phyloP scores from a whole-genome alignment of 208 protist genomes.

The Trypanosoma boissoni region DNA sequence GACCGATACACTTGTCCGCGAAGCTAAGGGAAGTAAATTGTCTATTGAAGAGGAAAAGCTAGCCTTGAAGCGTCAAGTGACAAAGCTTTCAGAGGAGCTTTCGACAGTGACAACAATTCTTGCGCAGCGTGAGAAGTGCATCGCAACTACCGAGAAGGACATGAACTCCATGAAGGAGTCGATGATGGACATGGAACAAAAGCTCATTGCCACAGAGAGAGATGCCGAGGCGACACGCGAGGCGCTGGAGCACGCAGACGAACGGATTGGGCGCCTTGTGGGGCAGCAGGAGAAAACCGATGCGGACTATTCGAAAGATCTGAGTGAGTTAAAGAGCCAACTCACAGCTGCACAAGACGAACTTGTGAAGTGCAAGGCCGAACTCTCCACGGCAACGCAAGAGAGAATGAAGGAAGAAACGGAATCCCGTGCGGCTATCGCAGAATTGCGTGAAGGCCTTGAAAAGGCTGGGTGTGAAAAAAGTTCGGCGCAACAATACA shows the following conservation, averaged over 20 bases:
- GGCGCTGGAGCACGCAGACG: slow-evolving; percentile 42
- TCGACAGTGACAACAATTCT: slow-evolving; percentile 60
- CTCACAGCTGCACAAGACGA: slow-evolving; percentile 45
- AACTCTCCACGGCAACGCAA: slow-evolving; percentile 42
- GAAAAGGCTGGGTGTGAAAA: slow-evolving; percentile 47
- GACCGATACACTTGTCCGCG: slow-evolving; percentile 59
- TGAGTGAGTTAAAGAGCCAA: slow-evolving; percentile 53
- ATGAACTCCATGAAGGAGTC: slow-evolving; percentile 23
- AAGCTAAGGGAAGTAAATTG: slow-evolving; percentile 52
- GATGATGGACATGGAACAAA: slow-evolving; percentile 44
- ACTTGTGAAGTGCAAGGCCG: slow-evolving; percentile 40
- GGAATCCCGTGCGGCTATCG: slow-evolving; percentile 30
- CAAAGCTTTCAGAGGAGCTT: slow-evolving; percentile 60
- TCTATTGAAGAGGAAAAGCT: slow-evolving; percentile 73
- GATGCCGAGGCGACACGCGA: slow-evolving; percentile 45
- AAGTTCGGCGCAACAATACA: slow-evolving; percentile 24
- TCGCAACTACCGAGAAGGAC: slow-evolving; percentile 40
- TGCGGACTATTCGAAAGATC: slow-evolving; percentile 56
- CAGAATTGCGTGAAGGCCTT: slow-evolving; percentile 44
- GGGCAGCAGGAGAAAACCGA: slow-evolving; percentile 55
- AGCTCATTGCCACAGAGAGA: slow-evolving; percentile 42
- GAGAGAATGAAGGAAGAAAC: slow-evolving; percentile 51
- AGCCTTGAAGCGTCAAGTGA: slow-evolving; percentile 65
- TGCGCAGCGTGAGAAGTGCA: slow-evolving; percentile 65
- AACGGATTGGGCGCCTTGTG: slow-evolving; percentile 52